phyloP scores from a whole-genome alignment of 331 rosid species.

The Pyrus hybrid region DNA sequence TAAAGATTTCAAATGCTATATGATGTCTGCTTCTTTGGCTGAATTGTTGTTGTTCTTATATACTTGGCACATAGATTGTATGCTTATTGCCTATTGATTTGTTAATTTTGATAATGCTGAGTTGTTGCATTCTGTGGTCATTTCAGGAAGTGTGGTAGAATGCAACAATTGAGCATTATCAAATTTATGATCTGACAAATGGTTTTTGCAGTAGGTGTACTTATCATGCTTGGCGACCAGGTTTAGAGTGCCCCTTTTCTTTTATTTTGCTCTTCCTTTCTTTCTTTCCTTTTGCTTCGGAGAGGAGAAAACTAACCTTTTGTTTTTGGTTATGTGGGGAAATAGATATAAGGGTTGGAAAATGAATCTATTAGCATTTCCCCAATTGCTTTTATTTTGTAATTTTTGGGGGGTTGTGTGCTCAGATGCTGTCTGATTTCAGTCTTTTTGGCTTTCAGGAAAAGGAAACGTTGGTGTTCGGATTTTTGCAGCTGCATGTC shows the following conservation, averaged over 20 bases:
- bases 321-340: neutral
- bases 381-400: neutral
- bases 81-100: too few relatives aligned
- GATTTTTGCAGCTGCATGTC: conserved; percentile 83
- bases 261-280: neutral
- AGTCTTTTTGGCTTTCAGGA: neutral
- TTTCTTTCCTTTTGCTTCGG: neutral
- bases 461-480: conserved; percentile 53
- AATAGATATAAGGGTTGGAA: neutral
- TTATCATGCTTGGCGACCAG: neutral
- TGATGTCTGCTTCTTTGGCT: too few relatives aligned
- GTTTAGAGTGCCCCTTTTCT: neutral
- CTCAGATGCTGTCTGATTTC: too few relatives aligned
- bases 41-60: too few relatives aligned
- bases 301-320: too few relatives aligned
- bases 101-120: too few relatives aligned
- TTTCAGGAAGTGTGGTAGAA: too few relatives aligned
- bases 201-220: neutral
- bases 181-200: neutral
- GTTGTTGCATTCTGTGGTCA: too few relatives aligned
- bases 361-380: neutral
- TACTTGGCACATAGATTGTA: too few relatives aligned
- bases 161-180: too few relatives aligned
- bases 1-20: too few relatives aligned
- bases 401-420: too few relatives aligned